A percentile compares a stretch with the other conserved stretches of the same genome.
Conservation (phyloP, 1,139 yeast species). For the Sugiyamaella xylanicola region DNA sequence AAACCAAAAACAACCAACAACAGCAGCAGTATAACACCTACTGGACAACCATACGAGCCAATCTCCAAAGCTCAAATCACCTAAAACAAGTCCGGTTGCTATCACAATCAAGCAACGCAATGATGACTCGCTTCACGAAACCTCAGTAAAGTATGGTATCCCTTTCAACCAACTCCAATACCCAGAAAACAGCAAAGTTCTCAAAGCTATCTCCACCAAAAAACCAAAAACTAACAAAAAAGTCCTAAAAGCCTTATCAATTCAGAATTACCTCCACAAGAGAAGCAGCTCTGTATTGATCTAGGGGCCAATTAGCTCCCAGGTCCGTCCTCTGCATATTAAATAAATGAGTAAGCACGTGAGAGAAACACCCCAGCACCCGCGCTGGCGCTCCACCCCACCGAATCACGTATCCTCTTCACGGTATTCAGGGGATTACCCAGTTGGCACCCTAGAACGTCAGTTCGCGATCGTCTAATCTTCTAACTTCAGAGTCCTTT, state of each 20-base stretch:
- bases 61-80: background rate
- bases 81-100: background rate
- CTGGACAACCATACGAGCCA: background rate
- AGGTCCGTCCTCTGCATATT: background rate
- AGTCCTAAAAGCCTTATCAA: background rate
- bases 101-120: background rate
- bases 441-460: too few relatives aligned
- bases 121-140: background rate
- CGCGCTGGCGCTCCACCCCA: too few relatives aligned
- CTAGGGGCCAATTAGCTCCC: background rate
- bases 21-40: background rate
- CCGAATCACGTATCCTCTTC: too few relatives aligned
- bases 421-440: background rate
- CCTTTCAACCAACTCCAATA: too few relatives aligned
- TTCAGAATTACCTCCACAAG: background rate
- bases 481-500: slow-evolving; percentile 1
- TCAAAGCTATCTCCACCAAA: too few relatives aligned
- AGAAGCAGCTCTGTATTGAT: slow-evolving; percentile 1
- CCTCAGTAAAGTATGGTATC: too few relatives aligned
- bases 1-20: background rate
- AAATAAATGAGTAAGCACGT: too few relatives aligned
- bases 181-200: background rate
- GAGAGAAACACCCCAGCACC: background rate
- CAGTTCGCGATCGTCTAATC: too few relatives aligned
- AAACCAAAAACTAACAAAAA: background rate